Percentiles rank a stretch among this genome's conserved stretches.
Conservation (phyloP, 2,329 filamentous ascomycete species). For the Exophiala mesophila region DNA sequence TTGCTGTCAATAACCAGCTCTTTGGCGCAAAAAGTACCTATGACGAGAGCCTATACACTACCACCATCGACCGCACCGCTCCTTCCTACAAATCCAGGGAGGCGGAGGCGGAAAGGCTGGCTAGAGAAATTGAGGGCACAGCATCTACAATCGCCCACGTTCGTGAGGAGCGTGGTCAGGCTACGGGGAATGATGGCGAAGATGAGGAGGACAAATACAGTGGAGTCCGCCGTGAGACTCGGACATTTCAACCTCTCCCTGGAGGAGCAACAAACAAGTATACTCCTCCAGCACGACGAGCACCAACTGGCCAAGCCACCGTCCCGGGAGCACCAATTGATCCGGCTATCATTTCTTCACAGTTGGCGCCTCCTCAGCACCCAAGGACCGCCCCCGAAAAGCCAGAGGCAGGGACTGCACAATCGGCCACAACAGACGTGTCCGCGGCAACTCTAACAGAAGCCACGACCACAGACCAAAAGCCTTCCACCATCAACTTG, state of each 20-base stretch:
- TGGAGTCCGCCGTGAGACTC: conserved; percentile 70
- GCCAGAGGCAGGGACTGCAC: not conserved
- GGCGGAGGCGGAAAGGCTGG: conserved; percentile 75
- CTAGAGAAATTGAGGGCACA: conserved; percentile 81
- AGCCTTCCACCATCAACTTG: conserved; percentile 1
- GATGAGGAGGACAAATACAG: conserved; percentile 98
- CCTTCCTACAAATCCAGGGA: conserved; percentile 74
- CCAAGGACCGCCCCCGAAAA: conserved; percentile 38
- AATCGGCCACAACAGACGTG: conserved; percentile 1
- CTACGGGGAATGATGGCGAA: conserved; percentile 57
- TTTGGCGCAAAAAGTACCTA: conserved; percentile 89
- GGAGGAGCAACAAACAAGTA: conserved; percentile 67
- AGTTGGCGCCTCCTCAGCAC: conserved; percentile 54
- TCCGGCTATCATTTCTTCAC: conserved; percentile 86
- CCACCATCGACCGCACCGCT: conserved; percentile 75
- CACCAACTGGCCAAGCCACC: conserved; percentile 67
- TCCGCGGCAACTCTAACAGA: conserved; percentile 7
- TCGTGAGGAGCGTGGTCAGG: conserved; percentile 79
- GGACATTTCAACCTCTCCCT: conserved; percentile 58
- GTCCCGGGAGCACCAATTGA: conserved; percentile 75
- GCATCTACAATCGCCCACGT: conserved; percentile 72
- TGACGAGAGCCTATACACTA: conserved; percentile 92
- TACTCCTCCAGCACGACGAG: conserved; percentile 80
- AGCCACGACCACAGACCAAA: conserved; percentile 3
- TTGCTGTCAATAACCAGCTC: conserved; percentile 78